Evolutionary conservation across 148 eudicot species (phyloP), one percentile per base, ranked within the genome.

Genomic region (Dianthus caryophyllus): DNA sequence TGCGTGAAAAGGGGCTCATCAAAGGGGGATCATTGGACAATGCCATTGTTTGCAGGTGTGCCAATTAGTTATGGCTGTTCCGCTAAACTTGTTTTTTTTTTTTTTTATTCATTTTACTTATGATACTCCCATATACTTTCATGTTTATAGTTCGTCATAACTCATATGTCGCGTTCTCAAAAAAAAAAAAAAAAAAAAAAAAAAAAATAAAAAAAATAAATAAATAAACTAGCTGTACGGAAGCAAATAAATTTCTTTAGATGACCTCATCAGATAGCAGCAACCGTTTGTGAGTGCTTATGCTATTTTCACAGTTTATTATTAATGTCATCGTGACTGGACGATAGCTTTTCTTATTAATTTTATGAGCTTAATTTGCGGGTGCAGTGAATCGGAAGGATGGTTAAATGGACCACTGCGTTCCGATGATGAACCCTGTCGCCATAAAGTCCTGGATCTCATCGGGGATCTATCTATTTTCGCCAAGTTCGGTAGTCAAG

Each of bases 361-460:
- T 53, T 53, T 10, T 16, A 7, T 8, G 26, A 22, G 57, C 26
- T 15, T 18, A 22, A 30, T 49, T 38, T 65, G 12, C 60, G 39
- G 53, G 44, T 69, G 71, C 84, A 94, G 98, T 75, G 71, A 79
- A 61, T 80, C 71, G 52, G 70, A 73, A 79, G 98, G 98, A 30
- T 94, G 95, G 98, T 68, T 94, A 76, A 94, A 94, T 77, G 81
- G 96, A 59, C 85, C 89, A 1, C 57, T 90, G 67, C 88, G 75
- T 60, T 90, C 81, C 61, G 59, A 57, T 25, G 77, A 94, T 51
- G 98, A 94, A 71, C 90, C 99, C 22, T 94, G 99, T 71, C 87
- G 99, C 41, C 99, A 94, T 67, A 94, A 94, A 77, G 86, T 88
- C 65, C 70, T 94, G 71, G 99, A 94, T 83, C 90, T 94, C 73